Evolutionary conservation across 2,329 filamentous ascomycete species (phyloP), one percentile per base, ranked within the genome.

Genomic region (Fusarium phyllophilum): DNA sequence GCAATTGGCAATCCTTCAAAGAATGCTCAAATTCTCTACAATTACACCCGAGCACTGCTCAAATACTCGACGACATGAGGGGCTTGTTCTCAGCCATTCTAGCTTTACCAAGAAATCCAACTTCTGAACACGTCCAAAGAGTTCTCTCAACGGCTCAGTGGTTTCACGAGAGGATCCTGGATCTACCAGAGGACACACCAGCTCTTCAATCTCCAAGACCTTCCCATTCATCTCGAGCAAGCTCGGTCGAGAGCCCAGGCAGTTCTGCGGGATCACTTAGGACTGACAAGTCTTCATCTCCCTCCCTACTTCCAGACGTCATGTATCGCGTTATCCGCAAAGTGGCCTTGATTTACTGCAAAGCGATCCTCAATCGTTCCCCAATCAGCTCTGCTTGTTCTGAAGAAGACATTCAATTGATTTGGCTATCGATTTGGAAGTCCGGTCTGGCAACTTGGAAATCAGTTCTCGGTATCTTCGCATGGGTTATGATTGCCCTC

Each of bases 1-100:
- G 82, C 3, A 78, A 82, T 9, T 82, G 84, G 68, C 82, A 82
- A 5, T 79, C 82, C 1, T 89, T 88, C 74, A 75, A 80, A 10
- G 82, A 81, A 38, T 86, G 82, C 26, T 81, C 81, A 33, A 81
- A 82, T 17, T 80, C 82, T 0, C 77, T 87, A 5, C 79, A 81
- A n/a, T 78, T 89, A n/a, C 85, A 87, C 57, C 79, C 81, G 3
- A 79, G 81, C 57, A 86, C 85, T 3, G 86, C 86, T 9, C 81
- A 83, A 20, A 86, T 89, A 58, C 83, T 89, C 6, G 87, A 89
- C 61, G 84, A 87, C 55, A 84, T 88, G 78, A 83, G 87, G 9
- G 84, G 84, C 29, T 79, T 89, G 3, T 80, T 88, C n/a, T 77
- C 81, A 15, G 77, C 83, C 6, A 83, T 88, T 0, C 70, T 86